Conservation (phyloP, 352 stramenopile genomes). For the Phytophthora ramorum region DNA sequence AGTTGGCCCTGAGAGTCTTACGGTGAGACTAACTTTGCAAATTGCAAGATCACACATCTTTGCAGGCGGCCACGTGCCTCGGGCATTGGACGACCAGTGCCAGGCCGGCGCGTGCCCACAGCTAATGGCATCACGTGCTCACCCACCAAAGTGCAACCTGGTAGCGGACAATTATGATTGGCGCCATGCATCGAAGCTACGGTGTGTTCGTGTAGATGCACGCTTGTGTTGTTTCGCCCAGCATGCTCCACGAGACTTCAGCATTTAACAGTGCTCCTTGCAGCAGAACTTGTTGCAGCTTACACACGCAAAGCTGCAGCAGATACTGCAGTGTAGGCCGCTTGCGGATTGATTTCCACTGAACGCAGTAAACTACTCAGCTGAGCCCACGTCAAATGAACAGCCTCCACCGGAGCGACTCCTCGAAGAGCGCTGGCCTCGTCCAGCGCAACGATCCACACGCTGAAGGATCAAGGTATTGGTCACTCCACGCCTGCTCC, state of each 20-base stretch:
- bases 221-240: too few species aligned
- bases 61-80: slow-evolving; percentile 1
- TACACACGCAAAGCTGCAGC: not conserved
- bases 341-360: not conserved
- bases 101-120: slow-evolving; percentile 8
- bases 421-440: not conserved
- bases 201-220: too few species aligned
- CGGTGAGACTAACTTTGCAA: too few species aligned
- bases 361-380: not conserved
- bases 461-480: not conserved
- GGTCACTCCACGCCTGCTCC: not conserved
- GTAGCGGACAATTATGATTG: too few species aligned
- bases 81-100: not conserved
- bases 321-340: not conserved
- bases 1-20: too few species aligned
- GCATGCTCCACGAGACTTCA: not conserved
- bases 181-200: too few species aligned
- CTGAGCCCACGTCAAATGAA: not conserved
- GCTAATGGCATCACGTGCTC: slow-evolving; percentile 5
- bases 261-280: too few species aligned
- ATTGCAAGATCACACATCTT: not conserved
- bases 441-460: not conserved
- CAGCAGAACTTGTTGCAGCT: not conserved
- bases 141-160: slow-evolving; percentile 1
- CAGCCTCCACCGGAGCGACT: not conserved